These are phyloP conservation scores for Blastomyces silverae DNA, from an alignment of 2,329 filamentous ascomycete genomes.

Conservation along the genomic window DNA sequence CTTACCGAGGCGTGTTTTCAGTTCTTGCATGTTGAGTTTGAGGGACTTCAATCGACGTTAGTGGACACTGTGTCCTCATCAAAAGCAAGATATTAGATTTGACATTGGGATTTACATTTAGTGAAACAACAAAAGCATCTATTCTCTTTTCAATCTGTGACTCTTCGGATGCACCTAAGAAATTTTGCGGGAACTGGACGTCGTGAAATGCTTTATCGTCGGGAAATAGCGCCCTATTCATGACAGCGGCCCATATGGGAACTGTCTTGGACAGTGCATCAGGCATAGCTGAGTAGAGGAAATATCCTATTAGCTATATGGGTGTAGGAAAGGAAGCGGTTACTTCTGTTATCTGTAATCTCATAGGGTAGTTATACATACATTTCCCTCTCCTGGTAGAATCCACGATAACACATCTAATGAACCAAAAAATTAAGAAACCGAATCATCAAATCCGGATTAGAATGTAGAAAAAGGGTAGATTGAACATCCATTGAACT, in stretches of 20 bases:
- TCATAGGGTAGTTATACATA: slow-evolving; percentile 29
- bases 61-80: neutral
- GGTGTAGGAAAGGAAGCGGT: slow-evolving; percentile 1
- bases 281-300: slow-evolving; percentile 60
- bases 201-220: slow-evolving; percentile 42
- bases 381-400: slow-evolving; percentile 87
- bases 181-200: slow-evolving; percentile 64
- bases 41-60: slow-evolving; percentile 49
- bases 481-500: neutral
- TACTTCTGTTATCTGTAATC: neutral
- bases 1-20: slow-evolving; percentile 56
- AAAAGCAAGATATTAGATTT: neutral
- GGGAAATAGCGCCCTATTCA: slow-evolving; percentile 74
- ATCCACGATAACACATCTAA: slow-evolving; percentile 68
- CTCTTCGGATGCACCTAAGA: slow-evolving; percentile 68
- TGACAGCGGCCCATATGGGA: slow-evolving; percentile 84
- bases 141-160: slow-evolving; percentile 66
- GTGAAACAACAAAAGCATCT: slow-evolving; percentile 48
- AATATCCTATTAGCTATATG: slow-evolving; percentile 15
- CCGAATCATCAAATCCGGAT: neutral
- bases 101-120: slow-evolving; percentile 34
- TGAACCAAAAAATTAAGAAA: neutral
- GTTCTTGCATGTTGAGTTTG: slow-evolving; percentile 50
- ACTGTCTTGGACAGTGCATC: slow-evolving; percentile 91
- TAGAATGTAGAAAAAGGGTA: neutral